Percentiles rank a stretch among this genome's conserved stretches.
These are phyloP conservation scores for Fusarium sp. DNA, from an alignment of 2,329 filamentous ascomycete genomes.

Conservation along the genomic window DNA sequence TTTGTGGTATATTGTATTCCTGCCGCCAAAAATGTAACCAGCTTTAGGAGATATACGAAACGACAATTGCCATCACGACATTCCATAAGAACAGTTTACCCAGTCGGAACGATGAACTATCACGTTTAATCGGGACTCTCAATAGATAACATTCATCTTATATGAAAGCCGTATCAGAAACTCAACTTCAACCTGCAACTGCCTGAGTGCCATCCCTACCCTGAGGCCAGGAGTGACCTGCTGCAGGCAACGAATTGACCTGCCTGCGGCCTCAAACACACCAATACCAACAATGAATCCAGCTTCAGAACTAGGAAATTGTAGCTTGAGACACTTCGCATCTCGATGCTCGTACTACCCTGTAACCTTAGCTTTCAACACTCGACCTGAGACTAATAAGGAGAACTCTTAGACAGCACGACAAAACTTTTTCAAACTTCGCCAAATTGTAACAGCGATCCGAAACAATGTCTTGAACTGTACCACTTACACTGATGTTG, in stretches of 20 bases:
- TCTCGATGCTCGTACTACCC: constrained; percentile 17
- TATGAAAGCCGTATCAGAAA: background rate
- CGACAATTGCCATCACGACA: background rate
- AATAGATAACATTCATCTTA: background rate
- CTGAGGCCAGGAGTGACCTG: background rate
- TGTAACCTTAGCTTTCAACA: constrained; percentile 7
- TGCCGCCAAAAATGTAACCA: background rate
- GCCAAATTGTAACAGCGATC: background rate
- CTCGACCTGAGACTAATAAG: constrained; percentile 16
- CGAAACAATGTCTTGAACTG: constrained; percentile 12
- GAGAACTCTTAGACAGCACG: background rate
- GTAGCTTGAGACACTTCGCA: constrained; percentile 27
- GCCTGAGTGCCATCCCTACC: background rate
- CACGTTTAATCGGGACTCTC: background rate
- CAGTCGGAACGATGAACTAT: background rate
- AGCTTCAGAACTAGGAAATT: constrained; percentile 3
- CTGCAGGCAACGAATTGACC: background rate
- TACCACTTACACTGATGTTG: background rate
- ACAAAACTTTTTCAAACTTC: background rate
- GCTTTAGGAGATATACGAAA: background rate
- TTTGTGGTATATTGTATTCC: background rate
- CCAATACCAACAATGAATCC: background rate
- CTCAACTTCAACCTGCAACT: background rate
- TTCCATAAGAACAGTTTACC: background rate
- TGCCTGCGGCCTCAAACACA: background rate